Percentiles rank a stretch among this genome's conserved stretches.
Evolutionary conservation across 176 grass and related monocot genomes (phyloP).

Genomic region (Leersia perrieri): DNA sequence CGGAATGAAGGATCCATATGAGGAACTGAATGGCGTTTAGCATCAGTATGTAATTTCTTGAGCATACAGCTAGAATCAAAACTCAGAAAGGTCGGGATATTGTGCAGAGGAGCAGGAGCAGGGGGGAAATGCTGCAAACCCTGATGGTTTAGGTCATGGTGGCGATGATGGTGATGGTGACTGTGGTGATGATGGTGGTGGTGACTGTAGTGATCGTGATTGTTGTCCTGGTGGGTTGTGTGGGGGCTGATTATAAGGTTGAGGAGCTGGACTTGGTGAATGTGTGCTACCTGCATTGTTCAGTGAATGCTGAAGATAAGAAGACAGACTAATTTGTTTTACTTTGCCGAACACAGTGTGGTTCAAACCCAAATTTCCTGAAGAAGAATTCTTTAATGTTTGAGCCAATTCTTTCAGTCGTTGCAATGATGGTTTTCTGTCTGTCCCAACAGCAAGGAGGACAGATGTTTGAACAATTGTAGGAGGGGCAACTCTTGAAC

Average conservation of each 20-base stretch:
- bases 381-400: conserved; percentile 62
- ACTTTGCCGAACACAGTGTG: conserved; percentile 81
- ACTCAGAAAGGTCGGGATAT: conserved; percentile 11
- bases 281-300: conserved; percentile 36
- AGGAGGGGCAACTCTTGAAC: conserved; percentile 57
- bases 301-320: conserved; percentile 71
- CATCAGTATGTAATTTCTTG: conserved; percentile 27
- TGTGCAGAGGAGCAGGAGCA: conserved; percentile 32
- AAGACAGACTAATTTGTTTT: conserved; percentile 72
- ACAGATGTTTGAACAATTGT: conserved; percentile 64
- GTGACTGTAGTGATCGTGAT: conserved; percentile 38
- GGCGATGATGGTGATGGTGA: conserved; percentile 28
- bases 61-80: conserved; percentile 11
- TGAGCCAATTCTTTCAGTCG: conserved; percentile 74
- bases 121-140: conserved; percentile 31
- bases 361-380: conserved; percentile 73
- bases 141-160: conserved; percentile 40
- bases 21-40: conserved; percentile 23
- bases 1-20: background rate
- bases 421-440: conserved; percentile 46
- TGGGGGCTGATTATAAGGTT: conserved; percentile 40
- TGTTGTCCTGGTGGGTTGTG: conserved; percentile 33
- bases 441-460: conserved; percentile 56
- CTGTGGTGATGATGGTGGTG: conserved; percentile 28
- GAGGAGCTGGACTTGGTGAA: conserved; percentile 50